Evolutionary conservation across 805 yeast species (phyloP).

Genomic region (Saccharomycopsis sp.): DNA sequence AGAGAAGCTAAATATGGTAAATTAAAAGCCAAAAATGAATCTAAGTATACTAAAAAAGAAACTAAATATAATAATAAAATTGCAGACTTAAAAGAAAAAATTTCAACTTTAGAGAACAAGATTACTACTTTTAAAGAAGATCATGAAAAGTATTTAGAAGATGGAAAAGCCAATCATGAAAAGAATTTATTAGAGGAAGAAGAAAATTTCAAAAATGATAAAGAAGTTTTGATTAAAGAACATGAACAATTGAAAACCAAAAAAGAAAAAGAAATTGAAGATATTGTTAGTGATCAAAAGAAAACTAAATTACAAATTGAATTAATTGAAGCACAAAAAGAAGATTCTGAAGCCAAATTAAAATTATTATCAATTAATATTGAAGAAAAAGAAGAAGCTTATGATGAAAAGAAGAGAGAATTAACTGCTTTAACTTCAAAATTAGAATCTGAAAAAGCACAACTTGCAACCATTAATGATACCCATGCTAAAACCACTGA

Average conservation of each 20-base stretch:
- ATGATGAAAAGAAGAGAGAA: slow-evolving; percentile 1
- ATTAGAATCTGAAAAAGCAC: slow-evolving; percentile 3
- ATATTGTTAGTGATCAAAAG: slow-evolving; percentile 14
- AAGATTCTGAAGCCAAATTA: slow-evolving; percentile 11
- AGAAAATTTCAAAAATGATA: slow-evolving; percentile 7
- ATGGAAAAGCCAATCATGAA: slow-evolving; percentile 10
- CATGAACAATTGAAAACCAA: slow-evolving; percentile 7
- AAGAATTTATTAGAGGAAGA: slow-evolving; percentile 6
- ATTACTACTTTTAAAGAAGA: slow-evolving; percentile 5
- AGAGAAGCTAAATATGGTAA: slow-evolving; percentile 12
- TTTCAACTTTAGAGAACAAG: slow-evolving; percentile 5
- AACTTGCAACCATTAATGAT: not conserved
- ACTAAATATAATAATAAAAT: slow-evolving; percentile 14
- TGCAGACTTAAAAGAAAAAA: slow-evolving; percentile 9
- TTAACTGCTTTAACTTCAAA: not conserved
- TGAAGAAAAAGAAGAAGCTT: slow-evolving; percentile 9
- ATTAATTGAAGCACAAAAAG: slow-evolving; percentile 12
- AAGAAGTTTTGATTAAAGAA: slow-evolving; percentile 11
- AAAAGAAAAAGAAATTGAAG: slow-evolving; percentile 13
- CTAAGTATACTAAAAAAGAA: slow-evolving; percentile 12
- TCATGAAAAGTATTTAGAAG: slow-evolving; percentile 11
- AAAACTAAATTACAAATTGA: slow-evolving; percentile 10
- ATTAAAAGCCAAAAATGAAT: slow-evolving; percentile 12
- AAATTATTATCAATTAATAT: slow-evolving; percentile 11
- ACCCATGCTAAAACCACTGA: slow-evolving; percentile 3